A percentile compares a stretch with the other conserved stretches of the same genome.
phyloP scores from a whole-genome alignment of 129 eudicot species.

The Tagetes patula region DNA sequence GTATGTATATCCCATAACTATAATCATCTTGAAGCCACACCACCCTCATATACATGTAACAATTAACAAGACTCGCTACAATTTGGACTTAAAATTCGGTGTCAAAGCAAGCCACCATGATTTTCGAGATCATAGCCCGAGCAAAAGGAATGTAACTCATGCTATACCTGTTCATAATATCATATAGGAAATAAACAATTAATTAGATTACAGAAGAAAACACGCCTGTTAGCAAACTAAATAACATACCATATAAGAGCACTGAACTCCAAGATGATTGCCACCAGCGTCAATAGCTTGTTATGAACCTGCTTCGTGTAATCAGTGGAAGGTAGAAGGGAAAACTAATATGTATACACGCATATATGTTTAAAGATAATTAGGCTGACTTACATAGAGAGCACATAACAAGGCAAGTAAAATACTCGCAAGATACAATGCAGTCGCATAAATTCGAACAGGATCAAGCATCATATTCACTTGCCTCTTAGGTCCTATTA shows the following conservation, averaged over 20 bases:
- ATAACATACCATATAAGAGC: constrained; percentile 82
- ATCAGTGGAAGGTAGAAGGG: constrained; percentile 23
- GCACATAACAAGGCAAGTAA: constrained; percentile 88
- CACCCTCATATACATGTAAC: constrained; percentile 31
- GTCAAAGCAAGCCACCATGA: constrained; percentile 83
- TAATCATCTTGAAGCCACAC: constrained; percentile 11
- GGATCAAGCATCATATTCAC: constrained; percentile 98
- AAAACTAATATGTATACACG: background rate
- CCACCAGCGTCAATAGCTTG: constrained; percentile 91
- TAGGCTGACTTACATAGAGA: constrained; percentile 61
- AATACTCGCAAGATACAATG: constrained; percentile 87
- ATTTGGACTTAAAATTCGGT: constrained; percentile 62
- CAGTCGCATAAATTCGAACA: constrained; percentile 92
- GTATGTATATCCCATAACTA: constrained; percentile 16
- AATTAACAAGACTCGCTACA: constrained; percentile 16
- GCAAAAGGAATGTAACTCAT: constrained; percentile 97
- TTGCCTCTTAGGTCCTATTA: constrained; percentile 96
- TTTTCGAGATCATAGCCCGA: constrained; percentile 84
- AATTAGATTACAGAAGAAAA: background rate
- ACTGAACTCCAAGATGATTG: constrained; percentile 83
- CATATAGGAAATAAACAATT: background rate
- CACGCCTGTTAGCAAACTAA: background rate
- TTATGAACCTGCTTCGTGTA: constrained; percentile 58
- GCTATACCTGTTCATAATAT: constrained; percentile 77
- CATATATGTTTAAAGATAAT: background rate